Evolutionary conservation across 768 basidiomycete genomes (phyloP).

Genomic region (Flagelloscypha sp.): DNA sequence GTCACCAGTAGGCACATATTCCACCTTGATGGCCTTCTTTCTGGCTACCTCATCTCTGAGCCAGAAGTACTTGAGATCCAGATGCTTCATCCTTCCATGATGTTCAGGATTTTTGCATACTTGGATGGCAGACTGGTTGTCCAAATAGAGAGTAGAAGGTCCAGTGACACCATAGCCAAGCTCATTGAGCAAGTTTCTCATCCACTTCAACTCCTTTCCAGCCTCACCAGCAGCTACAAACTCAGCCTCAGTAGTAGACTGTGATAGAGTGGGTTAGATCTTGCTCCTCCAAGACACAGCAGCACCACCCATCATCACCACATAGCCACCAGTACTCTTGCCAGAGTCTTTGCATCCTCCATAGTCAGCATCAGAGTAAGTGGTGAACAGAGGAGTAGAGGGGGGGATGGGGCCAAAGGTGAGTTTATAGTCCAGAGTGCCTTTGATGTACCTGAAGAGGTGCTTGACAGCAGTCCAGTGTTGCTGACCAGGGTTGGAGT

Average conservation of each 20-base stretch:
- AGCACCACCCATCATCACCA: conserved; percentile 11
- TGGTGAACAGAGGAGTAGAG: too few relatives aligned
- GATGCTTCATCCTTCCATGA: conserved; percentile 14
- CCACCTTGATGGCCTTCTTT: too few relatives aligned
- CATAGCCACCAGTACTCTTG: conserved; percentile 6
- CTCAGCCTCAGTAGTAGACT: conserved; percentile 29
- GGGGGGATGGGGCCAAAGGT: too few relatives aligned
- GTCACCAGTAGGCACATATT: too few relatives aligned
- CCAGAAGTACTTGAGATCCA: conserved; percentile 20
- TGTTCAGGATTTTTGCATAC: conserved; percentile 25
- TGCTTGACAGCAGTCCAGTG: conserved; percentile 13
- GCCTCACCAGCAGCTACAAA: conserved; percentile 25
- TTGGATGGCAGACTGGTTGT: conserved; percentile 21
- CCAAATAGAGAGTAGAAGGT: conserved; percentile 14
- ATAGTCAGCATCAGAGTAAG: conserved; percentile 6
- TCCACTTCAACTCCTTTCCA: conserved; percentile 20
- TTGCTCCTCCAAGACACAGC: conserved; percentile 18
- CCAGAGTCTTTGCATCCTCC: conserved; percentile 1
- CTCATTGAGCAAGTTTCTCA: conserved; percentile 19
- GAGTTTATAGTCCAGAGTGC: conserved; percentile 7
- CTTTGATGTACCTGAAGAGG: conserved; percentile 11
- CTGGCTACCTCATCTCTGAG: conserved; percentile 11
- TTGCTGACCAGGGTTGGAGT: not conserved
- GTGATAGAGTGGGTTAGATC: conserved; percentile 18
- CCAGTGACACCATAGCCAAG: conserved; percentile 9